Evolutionary conservation across 495 filamentous ascomycete genomes (phyloP).

Genomic region (Penicillium dipodomyicola): DNA sequence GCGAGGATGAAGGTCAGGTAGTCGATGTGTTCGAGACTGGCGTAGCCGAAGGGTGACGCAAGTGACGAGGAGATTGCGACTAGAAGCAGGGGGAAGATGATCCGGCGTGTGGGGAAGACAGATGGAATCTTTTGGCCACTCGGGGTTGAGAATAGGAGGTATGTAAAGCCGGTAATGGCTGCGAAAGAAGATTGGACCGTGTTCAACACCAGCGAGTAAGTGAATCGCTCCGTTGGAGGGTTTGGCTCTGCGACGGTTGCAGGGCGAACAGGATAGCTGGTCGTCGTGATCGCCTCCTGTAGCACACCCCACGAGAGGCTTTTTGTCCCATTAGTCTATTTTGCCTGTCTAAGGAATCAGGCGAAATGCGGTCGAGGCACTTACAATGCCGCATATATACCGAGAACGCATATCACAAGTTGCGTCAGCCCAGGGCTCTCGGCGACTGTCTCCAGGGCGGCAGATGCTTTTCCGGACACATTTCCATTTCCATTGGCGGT

Average conservation of each 20-base stretch:
- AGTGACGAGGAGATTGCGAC: constrained; percentile 86
- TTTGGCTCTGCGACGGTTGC: constrained; percentile 51
- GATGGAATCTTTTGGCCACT: constrained; percentile 51
- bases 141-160: constrained; percentile 69
- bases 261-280: constrained; percentile 58
- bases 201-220: constrained; percentile 90
- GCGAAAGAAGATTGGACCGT: constrained; percentile 94
- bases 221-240: constrained; percentile 65
- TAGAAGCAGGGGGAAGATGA: constrained; percentile 76
- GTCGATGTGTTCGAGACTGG: constrained; percentile 89
- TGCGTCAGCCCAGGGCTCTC: constrained; percentile 60
- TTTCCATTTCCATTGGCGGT: constrained; percentile 45
- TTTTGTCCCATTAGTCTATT: constrained; percentile 18
- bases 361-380: constrained; percentile 25
- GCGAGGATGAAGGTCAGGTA: constrained; percentile 98
- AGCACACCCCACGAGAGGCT: constrained; percentile 94
- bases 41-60: constrained; percentile 92
- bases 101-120: constrained; percentile 71
- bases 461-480: constrained; percentile 27
- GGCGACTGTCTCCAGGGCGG: constrained; percentile 28
- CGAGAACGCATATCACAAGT: constrained; percentile 80
- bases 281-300: constrained; percentile 96
- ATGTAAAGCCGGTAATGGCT: constrained; percentile 72
- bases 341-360: neutral
- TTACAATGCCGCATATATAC: constrained; percentile 96